Evolutionary conservation across 768 basidiomycete genomes (phyloP).

Genomic region (Panus rudis): DNA sequence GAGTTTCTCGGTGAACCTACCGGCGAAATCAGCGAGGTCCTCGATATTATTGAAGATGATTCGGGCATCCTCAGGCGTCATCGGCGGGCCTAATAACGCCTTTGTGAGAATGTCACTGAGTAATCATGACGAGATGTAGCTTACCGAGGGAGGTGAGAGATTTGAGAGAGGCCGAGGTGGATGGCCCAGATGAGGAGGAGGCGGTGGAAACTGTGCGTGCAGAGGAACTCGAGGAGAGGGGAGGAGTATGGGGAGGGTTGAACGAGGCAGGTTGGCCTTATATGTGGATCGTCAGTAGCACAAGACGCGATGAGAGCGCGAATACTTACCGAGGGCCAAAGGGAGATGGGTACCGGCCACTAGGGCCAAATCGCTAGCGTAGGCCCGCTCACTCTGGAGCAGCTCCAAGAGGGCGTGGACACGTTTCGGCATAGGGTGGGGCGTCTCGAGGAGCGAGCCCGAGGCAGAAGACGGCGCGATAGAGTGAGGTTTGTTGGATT

Average conservation of each 20-base stretch:
- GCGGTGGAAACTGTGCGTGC: conserved; percentile 47
- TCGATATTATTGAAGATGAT: conserved; percentile 73
- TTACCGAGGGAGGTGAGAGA: conserved; percentile 19
- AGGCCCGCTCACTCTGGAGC: conserved; percentile 72
- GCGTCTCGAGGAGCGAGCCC: neutral
- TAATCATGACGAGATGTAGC: no score
- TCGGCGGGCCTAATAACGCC: conserved; percentile 45
- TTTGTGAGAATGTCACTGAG: no score
- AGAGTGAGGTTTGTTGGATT: conserved; percentile 4
- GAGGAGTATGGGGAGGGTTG: conserved; percentile 26
- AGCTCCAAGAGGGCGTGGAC: conserved; percentile 73
- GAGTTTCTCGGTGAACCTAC: conserved; percentile 55
- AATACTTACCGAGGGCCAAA: conserved; percentile 65
- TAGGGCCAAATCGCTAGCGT: conserved; percentile 76
- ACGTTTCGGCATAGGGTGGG: conserved; percentile 48
- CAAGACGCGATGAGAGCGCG: conserved; percentile 1
- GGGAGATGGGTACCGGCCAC: conserved; percentile 76
- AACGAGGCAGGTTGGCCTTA: conserved; percentile 26
- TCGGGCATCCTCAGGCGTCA: conserved; percentile 63
- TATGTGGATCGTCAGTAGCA: neutral
- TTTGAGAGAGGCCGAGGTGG: no score
- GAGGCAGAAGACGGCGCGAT: conserved; percentile 10
- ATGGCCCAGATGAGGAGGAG: conserved; percentile 34
- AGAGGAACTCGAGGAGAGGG: conserved; percentile 44
- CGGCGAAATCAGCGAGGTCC: conserved; percentile 68